Percentiles rank a stretch among this genome's conserved stretches.
These are phyloP conservation scores for Volvox africanus DNA, from an alignment of 139 green algal species.

Conservation along the genomic window DNA sequence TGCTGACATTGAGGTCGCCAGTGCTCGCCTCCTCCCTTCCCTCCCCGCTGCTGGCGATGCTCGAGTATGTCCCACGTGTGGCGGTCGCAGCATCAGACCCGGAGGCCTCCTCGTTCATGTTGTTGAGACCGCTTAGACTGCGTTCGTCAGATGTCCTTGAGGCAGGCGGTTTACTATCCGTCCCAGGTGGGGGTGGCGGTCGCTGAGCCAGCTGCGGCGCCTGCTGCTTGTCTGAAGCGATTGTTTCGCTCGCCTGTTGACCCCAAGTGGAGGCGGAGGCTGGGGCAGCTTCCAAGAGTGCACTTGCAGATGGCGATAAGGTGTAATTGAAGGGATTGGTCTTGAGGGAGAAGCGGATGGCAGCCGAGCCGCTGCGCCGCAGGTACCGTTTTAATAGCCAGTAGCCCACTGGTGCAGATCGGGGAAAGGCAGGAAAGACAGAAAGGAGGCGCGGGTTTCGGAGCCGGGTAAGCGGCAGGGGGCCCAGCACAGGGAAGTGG, in stretches of 20 bases:
- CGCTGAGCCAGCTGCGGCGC: not conserved
- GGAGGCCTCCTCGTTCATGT: too few species aligned
- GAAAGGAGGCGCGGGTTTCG: not conserved
- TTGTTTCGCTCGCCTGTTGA: not conserved
- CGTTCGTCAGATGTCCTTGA: too few species aligned
- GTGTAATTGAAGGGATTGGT: slow-evolving; percentile 42
- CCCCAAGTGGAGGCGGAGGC: not conserved
- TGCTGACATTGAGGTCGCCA: not conserved
- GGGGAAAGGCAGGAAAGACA: not conserved
- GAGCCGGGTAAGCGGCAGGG: too few species aligned
- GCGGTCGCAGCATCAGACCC: too few species aligned
- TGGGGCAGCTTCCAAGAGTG: not conserved
- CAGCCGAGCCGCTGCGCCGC: not conserved
- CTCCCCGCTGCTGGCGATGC: too few species aligned
- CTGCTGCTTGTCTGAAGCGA: not conserved
- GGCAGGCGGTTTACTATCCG: too few species aligned
- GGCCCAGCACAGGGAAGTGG: too few species aligned
- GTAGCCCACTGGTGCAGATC: not conserved
- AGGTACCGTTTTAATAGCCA: slow-evolving; percentile 14
- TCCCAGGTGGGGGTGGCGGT: not conserved
- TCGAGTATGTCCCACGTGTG: too few species aligned
- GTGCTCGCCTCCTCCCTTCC: too few species aligned
- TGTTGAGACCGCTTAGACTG: too few species aligned
- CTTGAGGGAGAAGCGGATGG: slow-evolving; percentile 24
- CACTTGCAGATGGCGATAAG: not conserved